phyloP scores from a whole-genome alignment of 164 flowering plant genomes.

The Warburgia ugandensis region DNA sequence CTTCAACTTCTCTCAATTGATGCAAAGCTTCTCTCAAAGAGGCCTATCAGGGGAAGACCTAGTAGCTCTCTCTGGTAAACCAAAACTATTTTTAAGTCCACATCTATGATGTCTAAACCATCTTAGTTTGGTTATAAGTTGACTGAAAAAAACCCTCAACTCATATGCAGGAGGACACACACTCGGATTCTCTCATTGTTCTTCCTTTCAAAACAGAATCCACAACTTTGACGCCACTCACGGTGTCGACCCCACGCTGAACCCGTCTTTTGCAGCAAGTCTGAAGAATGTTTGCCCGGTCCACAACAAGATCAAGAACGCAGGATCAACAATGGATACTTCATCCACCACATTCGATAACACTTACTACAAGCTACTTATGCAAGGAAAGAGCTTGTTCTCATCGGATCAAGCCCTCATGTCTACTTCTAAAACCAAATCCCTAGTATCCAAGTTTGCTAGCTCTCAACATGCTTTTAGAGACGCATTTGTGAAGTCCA shows the following conservation, averaged over 20 bases:
- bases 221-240: conserved; percentile 52
- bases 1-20: conserved; percentile 63
- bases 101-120: not conserved
- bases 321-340: conserved; percentile 55
- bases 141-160: not conserved
- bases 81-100: too few relatives aligned
- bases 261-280: conserved; percentile 47
- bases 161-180: conserved; percentile 69
- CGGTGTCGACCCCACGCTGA: conserved; percentile 58
- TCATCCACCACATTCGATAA: conserved; percentile 51
- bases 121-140: not conserved
- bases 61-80: conserved; percentile 77
- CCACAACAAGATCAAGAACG: conserved; percentile 52
- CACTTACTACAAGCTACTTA: conserved; percentile 52
- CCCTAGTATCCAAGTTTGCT: conserved; percentile 49
- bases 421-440: conserved; percentile 32
- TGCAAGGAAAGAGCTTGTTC: conserved; percentile 58
- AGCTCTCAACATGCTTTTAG: conserved; percentile 37
- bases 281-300: conserved; percentile 44
- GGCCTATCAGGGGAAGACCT: conserved; percentile 67
- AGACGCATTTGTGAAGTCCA: conserved; percentile 63
- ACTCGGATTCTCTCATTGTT: conserved; percentile 82
- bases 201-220: conserved; percentile 79
- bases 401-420: conserved; percentile 75
- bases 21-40: conserved; percentile 70